A percentile compares a stretch with the other conserved stretches of the same genome.
phyloP scores from a whole-genome alignment of 805 yeast genomes.

The Metschnikowia shivogae region DNA sequence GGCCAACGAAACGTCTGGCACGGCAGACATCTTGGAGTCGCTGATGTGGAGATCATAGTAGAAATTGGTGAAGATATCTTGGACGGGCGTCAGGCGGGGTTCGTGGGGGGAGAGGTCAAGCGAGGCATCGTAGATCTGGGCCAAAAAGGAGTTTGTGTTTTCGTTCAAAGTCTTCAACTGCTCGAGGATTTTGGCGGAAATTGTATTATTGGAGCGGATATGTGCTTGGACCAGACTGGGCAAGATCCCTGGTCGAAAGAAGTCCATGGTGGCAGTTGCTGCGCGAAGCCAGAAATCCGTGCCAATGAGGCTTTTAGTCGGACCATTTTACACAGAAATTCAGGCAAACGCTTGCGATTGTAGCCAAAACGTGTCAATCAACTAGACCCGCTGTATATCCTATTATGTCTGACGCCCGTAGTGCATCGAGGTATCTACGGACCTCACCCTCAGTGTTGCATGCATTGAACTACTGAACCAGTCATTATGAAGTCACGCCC shows the following conservation, averaged over 20 bases:
- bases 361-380: no score
- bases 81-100: constrained; percentile 9
- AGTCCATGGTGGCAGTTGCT: constrained; percentile 17
- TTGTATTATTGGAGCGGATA: constrained; percentile 30
- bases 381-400: no score
- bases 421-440: no score
- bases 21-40: constrained; percentile 9
- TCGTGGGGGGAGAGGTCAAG: constrained; percentile 6
- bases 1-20: constrained; percentile 13
- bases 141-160: constrained; percentile 19
- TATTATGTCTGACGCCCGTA: no score
- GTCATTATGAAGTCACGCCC: no score
- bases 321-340: no score
- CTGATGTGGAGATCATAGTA: constrained; percentile 14
- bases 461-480: no score
- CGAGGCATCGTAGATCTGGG: constrained; percentile 6
- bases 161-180: constrained; percentile 22
- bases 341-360: no score
- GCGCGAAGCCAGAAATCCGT: background rate
- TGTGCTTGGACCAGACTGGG: constrained; percentile 14
- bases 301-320: no score
- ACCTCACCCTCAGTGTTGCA: no score
- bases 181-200: constrained; percentile 23
- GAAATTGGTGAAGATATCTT: constrained; percentile 15
- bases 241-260: constrained; percentile 18